A percentile compares a stretch with the other conserved stretches of the same genome.
Conservation (phyloP, 2,329 filamentous ascomycete genomes). For the Coniella lustricola region DNA sequence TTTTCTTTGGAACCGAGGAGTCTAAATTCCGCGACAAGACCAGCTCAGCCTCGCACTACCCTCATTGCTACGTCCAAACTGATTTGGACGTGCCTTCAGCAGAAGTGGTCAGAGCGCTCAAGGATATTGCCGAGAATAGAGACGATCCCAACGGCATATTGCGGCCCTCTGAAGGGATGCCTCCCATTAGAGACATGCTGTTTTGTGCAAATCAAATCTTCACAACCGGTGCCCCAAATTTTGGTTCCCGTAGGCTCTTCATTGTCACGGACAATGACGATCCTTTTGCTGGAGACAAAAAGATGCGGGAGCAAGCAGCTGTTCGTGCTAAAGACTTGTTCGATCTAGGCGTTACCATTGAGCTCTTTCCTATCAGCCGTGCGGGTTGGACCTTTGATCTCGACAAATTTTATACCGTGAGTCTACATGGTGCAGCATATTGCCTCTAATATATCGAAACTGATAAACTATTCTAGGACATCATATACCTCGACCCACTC, state of each 20-base stretch:
- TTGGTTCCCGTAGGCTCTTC: conserved; percentile 87
- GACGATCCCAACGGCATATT: conserved; percentile 65
- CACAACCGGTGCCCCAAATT: conserved; percentile 89
- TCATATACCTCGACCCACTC: conserved; percentile 71
- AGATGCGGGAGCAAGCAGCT: conserved; percentile 66
- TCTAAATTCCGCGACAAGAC: conserved; percentile 69
- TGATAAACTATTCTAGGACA: conserved; percentile 52
- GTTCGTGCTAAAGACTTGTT: conserved; percentile 92
- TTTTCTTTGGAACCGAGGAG: conserved; percentile 84
- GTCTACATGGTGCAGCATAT: conserved; percentile 18
- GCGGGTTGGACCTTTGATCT: conserved; percentile 67
- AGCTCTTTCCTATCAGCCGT: conserved; percentile 82
- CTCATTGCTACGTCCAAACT: conserved; percentile 85
- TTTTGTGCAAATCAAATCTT: conserved; percentile 97
- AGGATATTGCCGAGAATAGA: conserved; percentile 69
- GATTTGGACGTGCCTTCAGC: conserved; percentile 85
- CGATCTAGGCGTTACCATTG: conserved; percentile 84
- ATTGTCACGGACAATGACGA: conserved; percentile 92
- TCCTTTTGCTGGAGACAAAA: conserved; percentile 68
- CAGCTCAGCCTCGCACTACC: conserved; percentile 60
- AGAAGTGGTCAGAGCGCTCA: conserved; percentile 74
- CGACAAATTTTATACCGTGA: conserved; percentile 83
- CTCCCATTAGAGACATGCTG: conserved; percentile 80
- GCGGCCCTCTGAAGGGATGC: conserved; percentile 58
- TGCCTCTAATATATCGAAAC: background rate